phyloP scores from a whole-genome alignment of 2,329 filamentous ascomycete genomes.

The Didymosphaeria variabile region DNA sequence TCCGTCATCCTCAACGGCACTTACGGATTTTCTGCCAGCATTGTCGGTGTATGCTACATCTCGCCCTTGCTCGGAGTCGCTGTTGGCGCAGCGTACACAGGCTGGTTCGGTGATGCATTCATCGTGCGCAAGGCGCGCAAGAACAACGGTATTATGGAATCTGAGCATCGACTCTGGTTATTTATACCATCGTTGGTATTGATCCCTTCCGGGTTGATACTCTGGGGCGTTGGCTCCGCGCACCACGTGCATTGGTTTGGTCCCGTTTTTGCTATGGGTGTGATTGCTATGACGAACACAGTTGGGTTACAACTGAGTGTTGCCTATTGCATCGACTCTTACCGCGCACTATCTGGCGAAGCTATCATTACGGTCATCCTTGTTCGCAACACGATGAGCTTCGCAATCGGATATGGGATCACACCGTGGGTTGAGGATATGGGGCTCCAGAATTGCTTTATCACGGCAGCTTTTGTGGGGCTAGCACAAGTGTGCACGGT shows the following conservation, averaged over 20 bases:
- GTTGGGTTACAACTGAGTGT: constrained; percentile 56
- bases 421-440: constrained; percentile 56
- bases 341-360: constrained; percentile 59
- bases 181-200: constrained; percentile 50
- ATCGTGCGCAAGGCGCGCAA: constrained; percentile 45
- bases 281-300: constrained; percentile 56
- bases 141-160: constrained; percentile 48
- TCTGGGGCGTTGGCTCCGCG: constrained; percentile 61
- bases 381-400: constrained; percentile 60
- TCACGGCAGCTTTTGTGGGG: constrained; percentile 55
- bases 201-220: constrained; percentile 54
- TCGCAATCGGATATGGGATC: constrained; percentile 61
- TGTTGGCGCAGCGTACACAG: constrained; percentile 43
- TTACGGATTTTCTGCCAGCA: constrained; percentile 50
- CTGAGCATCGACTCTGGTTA: constrained; percentile 51
- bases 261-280: constrained; percentile 57
- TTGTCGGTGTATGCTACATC: constrained; percentile 52
- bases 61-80: constrained; percentile 48
- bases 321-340: constrained; percentile 60
- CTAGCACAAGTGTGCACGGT: constrained; percentile 51
- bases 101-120: constrained; percentile 47
- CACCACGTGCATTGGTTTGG: constrained; percentile 58
- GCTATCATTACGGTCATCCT: constrained; percentile 62
- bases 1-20: constrained; percentile 50
- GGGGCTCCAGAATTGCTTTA: constrained; percentile 55